Evolutionary conservation across 2,329 filamentous ascomycete genomes (phyloP).

Genomic region (Seiridium cupressi): DNA sequence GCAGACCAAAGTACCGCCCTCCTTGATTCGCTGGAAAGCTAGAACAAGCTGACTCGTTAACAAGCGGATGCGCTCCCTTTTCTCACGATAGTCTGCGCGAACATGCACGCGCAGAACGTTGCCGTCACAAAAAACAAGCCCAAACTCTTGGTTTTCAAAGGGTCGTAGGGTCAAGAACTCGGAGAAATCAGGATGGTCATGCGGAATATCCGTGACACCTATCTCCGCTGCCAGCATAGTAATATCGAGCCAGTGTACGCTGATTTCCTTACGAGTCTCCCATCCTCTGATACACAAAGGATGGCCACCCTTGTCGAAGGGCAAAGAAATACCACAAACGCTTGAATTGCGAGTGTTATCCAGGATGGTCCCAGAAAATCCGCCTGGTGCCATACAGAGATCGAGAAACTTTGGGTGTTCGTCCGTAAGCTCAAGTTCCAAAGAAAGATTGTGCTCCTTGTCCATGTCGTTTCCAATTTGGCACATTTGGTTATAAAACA

Average conservation of each 20-base stretch:
- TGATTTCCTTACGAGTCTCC: constrained; percentile 7
- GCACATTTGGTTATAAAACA: constrained; percentile 42
- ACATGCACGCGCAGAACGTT: constrained; percentile 24
- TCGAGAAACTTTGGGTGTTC: constrained; percentile 40
- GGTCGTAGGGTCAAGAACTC: constrained; percentile 28
- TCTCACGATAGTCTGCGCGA: constrained; percentile 16
- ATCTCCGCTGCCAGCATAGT: constrained; percentile 50
- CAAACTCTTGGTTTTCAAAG: constrained; percentile 32
- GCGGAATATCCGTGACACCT: constrained; percentile 29
- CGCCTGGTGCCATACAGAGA: constrained; percentile 55
- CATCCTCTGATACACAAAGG: constrained; percentile 24
- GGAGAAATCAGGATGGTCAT: constrained; percentile 26
- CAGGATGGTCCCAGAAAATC: constrained; percentile 41
- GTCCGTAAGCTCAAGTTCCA: background rate
- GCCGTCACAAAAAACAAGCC: constrained; percentile 35
- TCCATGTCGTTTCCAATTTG: constrained; percentile 42
- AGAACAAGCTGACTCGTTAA: constrained; percentile 18
- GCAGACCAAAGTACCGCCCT: constrained; percentile 48
- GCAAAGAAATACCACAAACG: constrained; percentile 39
- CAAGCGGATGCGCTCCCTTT: constrained; percentile 17
- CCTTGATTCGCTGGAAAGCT: constrained; percentile 38
- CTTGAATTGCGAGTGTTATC: constrained; percentile 29
- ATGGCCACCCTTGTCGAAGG: constrained; percentile 37
- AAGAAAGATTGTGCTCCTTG: constrained; percentile 27
- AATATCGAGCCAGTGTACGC: constrained; percentile 38